phyloP scores from a whole-genome alignment of 2,329 filamentous ascomycete species.

The Fusarium sp. region DNA sequence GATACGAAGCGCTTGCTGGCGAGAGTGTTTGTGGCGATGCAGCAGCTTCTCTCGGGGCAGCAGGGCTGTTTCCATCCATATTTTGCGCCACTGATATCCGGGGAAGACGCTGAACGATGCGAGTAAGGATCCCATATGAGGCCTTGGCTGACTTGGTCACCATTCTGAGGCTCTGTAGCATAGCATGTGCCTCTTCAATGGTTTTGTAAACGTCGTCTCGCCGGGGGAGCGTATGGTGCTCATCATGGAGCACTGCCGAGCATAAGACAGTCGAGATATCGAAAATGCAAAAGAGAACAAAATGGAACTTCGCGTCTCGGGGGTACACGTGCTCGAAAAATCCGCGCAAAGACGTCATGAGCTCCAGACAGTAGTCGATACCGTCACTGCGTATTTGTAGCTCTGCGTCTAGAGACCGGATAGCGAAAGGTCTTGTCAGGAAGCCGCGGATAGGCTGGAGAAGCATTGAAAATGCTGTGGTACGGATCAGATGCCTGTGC shows the following conservation, averaged over 20 bases:
- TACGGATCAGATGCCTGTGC: conserved; percentile 62
- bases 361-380: conserved; percentile 59
- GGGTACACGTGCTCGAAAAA: conserved; percentile 62
- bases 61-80: conserved; percentile 11
- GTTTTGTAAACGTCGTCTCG: conserved; percentile 57
- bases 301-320: conserved; percentile 62
- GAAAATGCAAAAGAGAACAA: conserved; percentile 64
- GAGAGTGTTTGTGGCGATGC: conserved; percentile 15
- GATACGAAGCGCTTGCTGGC: neutral
- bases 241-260: conserved; percentile 65
- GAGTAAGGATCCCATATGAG: conserved; percentile 52
- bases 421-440: conserved; percentile 56
- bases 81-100: conserved; percentile 42
- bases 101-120: conserved; percentile 49
- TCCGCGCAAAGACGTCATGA: conserved; percentile 56
- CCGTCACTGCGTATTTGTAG: conserved; percentile 57
- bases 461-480: conserved; percentile 60
- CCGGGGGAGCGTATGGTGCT: conserved; percentile 56
- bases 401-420: conserved; percentile 50
- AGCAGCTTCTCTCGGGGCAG: conserved; percentile 19
- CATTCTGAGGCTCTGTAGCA: conserved; percentile 52
- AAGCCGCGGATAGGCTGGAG: conserved; percentile 61
- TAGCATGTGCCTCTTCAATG: conserved; percentile 54
- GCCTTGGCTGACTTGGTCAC: conserved; percentile 52
- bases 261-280: conserved; percentile 65